A percentile compares a stretch with the other conserved stretches of the same genome.
phyloP scores from a whole-genome alignment of 495 filamentous ascomycete genomes.

The Penicillium canariense region DNA sequence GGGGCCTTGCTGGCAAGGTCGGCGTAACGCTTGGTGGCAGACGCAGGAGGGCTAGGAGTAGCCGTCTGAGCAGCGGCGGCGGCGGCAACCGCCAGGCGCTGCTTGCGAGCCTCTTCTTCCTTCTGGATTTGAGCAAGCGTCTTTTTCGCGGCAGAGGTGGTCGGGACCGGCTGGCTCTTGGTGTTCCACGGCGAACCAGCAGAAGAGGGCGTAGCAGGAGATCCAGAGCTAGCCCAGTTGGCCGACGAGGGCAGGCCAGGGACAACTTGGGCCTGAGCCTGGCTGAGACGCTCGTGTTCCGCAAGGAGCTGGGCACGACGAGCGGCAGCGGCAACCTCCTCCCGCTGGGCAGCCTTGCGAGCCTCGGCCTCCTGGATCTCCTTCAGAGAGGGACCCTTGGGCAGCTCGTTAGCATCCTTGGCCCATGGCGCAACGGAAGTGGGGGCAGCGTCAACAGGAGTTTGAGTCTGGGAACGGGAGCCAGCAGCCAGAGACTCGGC shows the following conservation, averaged over 20 bases:
- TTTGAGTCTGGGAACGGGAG: conserved; percentile 71
- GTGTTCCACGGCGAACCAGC: conserved; percentile 63
- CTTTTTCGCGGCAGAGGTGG: conserved; percentile 64
- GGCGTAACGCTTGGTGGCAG: conserved; percentile 85
- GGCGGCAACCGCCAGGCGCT: conserved; percentile 57
- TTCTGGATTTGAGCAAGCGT: conserved; percentile 94
- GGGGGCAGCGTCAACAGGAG: conserved; percentile 58
- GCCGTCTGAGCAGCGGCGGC: conserved; percentile 49
- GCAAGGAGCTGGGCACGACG: conserved; percentile 65
- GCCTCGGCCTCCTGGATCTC: conserved; percentile 97
- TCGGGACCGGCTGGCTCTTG: conserved; percentile 49
- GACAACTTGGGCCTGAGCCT: conserved; percentile 53
- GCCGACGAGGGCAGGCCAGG: conserved; percentile 83
- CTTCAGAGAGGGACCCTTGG: conserved; percentile 89
- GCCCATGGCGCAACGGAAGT: conserved; percentile 91
- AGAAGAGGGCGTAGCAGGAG: conserved; percentile 56
- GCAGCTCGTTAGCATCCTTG: conserved; percentile 71
- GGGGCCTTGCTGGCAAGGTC: conserved; percentile 83
- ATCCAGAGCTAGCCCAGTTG: conserved; percentile 81
- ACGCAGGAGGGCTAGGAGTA: conserved; percentile 48
- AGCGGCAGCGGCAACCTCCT: conserved; percentile 77
- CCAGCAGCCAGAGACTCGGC: conserved; percentile 74
- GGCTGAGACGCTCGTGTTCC: conserved; percentile 78
- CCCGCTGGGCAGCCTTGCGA: conserved; percentile 84
- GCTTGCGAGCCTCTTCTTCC: conserved; percentile 90